Conservation (phyloP, 176 grass and related monocot species). For the Phyllostachys edulis region DNA sequence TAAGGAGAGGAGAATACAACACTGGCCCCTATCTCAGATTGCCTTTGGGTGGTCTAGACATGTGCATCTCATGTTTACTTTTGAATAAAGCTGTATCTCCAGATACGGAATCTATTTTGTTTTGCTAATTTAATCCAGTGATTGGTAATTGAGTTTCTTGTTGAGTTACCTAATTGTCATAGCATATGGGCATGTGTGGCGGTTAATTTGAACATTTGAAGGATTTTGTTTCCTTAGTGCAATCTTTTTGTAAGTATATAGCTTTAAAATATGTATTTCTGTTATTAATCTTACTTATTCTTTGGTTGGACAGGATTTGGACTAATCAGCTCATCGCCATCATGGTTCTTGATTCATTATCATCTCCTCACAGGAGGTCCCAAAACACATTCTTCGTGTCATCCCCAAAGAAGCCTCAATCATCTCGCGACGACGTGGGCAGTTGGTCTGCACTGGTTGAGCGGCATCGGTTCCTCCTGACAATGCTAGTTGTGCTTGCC, state of each 20-base stretch:
- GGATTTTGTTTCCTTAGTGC: not conserved
- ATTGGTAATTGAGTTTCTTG: slow-evolving; percentile 2
- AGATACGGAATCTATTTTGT: not conserved
- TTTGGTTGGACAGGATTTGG: slow-evolving; percentile 41
- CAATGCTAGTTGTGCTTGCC: slow-evolving; percentile 64
- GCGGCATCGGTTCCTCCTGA: slow-evolving; percentile 86
- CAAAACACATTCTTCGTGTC: slow-evolving; percentile 65
- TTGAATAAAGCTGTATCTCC: not conserved
- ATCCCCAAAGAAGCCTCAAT: slow-evolving; percentile 53
- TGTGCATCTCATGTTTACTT: slow-evolving; percentile 8
- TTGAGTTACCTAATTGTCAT: not conserved
- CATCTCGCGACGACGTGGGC: slow-evolving; percentile 55
- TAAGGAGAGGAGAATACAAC: too few relatives aligned
- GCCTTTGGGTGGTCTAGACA: not conserved
- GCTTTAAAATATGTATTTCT: not conserved
- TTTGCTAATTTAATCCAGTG: not conserved
- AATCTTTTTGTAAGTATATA: not conserved
- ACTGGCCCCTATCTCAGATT: not conserved
- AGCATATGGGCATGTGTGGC: not conserved
- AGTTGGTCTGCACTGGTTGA: slow-evolving; percentile 74
- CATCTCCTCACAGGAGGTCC: slow-evolving; percentile 82
- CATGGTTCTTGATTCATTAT: slow-evolving; percentile 91
- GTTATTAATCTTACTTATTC: slow-evolving; percentile 1
- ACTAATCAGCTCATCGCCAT: not conserved
- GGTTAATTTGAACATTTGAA: slow-evolving; percentile 23